phyloP scores from a whole-genome alignment of 371 early-diverging fungal species.

The Zopfochytrium polystomum region DNA sequence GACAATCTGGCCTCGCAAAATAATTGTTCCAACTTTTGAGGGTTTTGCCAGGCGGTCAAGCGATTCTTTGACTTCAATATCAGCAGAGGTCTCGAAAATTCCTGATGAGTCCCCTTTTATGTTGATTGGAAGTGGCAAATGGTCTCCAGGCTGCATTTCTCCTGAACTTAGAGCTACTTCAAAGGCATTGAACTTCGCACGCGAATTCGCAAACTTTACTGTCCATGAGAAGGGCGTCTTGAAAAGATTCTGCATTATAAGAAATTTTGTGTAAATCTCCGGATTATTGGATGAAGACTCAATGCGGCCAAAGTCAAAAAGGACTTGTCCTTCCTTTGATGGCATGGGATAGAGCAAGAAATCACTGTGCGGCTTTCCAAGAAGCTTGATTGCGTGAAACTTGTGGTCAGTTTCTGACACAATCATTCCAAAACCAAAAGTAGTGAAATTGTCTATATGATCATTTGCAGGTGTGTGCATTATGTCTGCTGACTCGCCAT shows the following conservation, averaged over 20 bases:
- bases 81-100: conserved; percentile 44
- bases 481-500: conserved; percentile 40
- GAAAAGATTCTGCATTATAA: conserved; percentile 47
- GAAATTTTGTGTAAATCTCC: conserved; percentile 39
- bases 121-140: conserved; percentile 45
- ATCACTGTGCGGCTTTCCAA: conserved; percentile 36
- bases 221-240: conserved; percentile 44
- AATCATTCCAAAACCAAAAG: conserved; percentile 47
- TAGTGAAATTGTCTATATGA: conserved; percentile 34
- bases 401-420: conserved; percentile 42
- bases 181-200: conserved; percentile 45
- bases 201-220: conserved; percentile 40
- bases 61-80: conserved; percentile 45
- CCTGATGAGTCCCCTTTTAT: conserved; percentile 47
- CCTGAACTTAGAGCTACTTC: conserved; percentile 37
- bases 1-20: conserved; percentile 46
- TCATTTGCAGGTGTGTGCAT: conserved; percentile 48
- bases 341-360: conserved; percentile 42
- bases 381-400: conserved; percentile 38
- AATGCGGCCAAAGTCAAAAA: conserved; percentile 52
- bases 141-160: conserved; percentile 45
- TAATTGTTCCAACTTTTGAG: conserved; percentile 34
- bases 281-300: conserved; percentile 37
- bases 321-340: conserved; percentile 35
- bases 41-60: conserved; percentile 43